Base-by-base conservation (phyloP, 441 rosid genomes). In the Mallotus japonicus region DNA sequence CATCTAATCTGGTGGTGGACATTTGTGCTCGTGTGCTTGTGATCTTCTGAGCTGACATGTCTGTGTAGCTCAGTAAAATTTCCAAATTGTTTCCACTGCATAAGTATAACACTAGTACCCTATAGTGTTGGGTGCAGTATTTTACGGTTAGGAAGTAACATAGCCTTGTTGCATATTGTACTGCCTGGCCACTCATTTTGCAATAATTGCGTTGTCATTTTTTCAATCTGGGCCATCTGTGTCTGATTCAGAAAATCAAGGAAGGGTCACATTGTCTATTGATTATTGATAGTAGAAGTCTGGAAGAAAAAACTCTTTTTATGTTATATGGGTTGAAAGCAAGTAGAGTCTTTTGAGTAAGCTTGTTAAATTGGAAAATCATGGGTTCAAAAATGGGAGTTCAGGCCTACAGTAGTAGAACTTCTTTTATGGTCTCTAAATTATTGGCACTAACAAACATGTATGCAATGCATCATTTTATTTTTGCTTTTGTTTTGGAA, bases 401-500 rank as follows among this genome's bases (percentile, higher is more conserved):
- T 71, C 80, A 77, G 76, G 77, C 59, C 62, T 60, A 64, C 74
- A 69, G 76, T 76, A 77, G 81, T 76, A 76, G 81, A 71, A 72
- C 79, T 62, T 72, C 77, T 56, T 51, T 28, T 73, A 70, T 59
- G 80, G 71, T 73, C 54, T 71, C 78, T 80, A 79, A 78, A 79
- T 83, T 81, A 72, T 71, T 83, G 72, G 62, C 83, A n/a, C 78
- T 73, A 75, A 80, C 80, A 69, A 85, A 82, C 80, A 82, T 86
- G 89, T 77, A 85, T 49, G 74, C 54, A 8, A 54, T 54, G 49
- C 49, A 49, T 76, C 71, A 57, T 75, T 69, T 77, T 24, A n/a
- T 66, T 78, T 73, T 44, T 54, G 69, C 73, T 44, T 49, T 74
- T 69, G 46, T 65, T 83, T 64, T 59, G 72, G 59, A 46, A 19